phyloP scores from a whole-genome alignment of 345 rosid species.

The Salix exigua region DNA sequence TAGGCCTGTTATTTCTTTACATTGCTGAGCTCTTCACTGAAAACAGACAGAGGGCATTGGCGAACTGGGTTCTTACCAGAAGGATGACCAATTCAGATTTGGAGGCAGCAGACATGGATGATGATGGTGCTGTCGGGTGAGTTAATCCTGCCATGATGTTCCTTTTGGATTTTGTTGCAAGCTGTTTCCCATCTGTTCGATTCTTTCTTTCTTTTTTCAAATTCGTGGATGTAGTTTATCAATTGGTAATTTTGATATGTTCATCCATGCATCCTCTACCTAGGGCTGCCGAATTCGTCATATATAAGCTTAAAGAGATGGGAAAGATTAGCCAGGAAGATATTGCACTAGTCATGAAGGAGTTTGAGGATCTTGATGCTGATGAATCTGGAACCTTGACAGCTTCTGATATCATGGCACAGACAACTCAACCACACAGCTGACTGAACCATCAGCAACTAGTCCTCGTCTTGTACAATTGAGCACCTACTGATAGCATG shows the following conservation, averaged over 20 bases:
- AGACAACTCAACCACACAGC: conserved; percentile 17
- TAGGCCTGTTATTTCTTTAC: conserved; percentile 69
- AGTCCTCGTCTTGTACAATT: neutral
- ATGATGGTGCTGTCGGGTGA: conserved; percentile 71
- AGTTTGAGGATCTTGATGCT: conserved; percentile 66
- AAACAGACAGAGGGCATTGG: conserved; percentile 52
- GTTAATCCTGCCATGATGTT: conserved; percentile 9
- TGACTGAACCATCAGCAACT: neutral
- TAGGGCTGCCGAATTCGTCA: conserved; percentile 61
- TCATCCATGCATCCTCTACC: neutral
- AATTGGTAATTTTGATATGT: neutral
- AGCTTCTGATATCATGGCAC: conserved; percentile 35
- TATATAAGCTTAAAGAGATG: conserved; percentile 85
- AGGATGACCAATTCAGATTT: conserved; percentile 57
- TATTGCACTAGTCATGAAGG: conserved; percentile 49
- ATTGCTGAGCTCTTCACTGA: conserved; percentile 64
- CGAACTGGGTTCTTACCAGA: conserved; percentile 64
- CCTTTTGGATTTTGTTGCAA: neutral
- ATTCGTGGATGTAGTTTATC: neutral
- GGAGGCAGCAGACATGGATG: conserved; percentile 82
- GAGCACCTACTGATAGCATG: neutral
- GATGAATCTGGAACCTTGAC: conserved; percentile 55
- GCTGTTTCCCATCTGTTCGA: neutral
- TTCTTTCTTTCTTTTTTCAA: neutral
- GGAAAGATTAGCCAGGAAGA: conserved; percentile 81